Conservation (phyloP, 495 filamentous ascomycete genomes). For the Penicillium coprophilum region DNA sequence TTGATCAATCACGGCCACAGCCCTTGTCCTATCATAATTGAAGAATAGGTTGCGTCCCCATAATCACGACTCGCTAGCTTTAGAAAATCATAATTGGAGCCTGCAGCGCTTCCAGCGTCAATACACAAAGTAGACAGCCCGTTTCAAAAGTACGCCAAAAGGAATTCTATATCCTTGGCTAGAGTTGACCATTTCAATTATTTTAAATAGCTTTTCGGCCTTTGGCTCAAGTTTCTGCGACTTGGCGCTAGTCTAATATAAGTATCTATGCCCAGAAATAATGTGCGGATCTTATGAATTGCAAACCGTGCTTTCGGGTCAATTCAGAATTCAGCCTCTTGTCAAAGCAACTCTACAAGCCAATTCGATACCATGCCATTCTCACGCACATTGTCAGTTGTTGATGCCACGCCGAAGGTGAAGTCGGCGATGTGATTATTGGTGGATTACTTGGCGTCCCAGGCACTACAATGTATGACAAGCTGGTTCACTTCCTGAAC, state of each 20-base stretch:
- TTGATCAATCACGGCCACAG: not conserved
- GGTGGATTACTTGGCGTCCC: constrained; percentile 37
- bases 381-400: constrained; percentile 29
- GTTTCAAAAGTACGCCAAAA: not conserved
- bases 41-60: not conserved
- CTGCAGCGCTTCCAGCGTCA: constrained; percentile 2
- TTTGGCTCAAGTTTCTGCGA: not conserved
- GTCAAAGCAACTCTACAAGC: not conserved
- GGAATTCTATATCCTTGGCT: not conserved
- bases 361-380: constrained; percentile 21
- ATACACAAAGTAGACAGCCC: not conserved
- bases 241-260: not conserved
- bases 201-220: not conserved
- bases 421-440: constrained; percentile 38
- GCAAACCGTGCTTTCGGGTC: not conserved
- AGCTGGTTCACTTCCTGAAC: constrained; percentile 29
- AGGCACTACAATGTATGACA: constrained; percentile 36
- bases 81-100: not conserved
- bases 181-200: not conserved
- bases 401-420: constrained; percentile 34
- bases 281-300: not conserved
- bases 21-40: not conserved
- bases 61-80: not conserved
- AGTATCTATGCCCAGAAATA: not conserved
- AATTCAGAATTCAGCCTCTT: not conserved